Evolutionary conservation across 2,329 filamentous ascomycete species (phyloP).

Genomic region (Talaromyces sp.): DNA sequence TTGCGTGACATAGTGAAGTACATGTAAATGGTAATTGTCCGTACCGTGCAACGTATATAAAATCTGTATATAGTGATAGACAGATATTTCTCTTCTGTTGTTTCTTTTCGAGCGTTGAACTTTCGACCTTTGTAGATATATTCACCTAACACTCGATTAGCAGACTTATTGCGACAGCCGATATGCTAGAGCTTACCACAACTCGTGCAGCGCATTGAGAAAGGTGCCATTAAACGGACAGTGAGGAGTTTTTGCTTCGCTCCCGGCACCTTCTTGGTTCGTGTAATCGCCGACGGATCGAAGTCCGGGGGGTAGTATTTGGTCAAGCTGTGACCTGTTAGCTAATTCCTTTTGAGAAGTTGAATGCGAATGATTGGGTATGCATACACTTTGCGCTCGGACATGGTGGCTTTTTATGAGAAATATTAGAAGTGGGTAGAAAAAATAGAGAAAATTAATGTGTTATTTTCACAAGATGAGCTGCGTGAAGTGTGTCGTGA

Average conservation of each 20-base stretch:
- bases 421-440: not conserved
- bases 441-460: not conserved
- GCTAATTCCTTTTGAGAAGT: not conserved
- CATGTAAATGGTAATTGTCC: conserved; percentile 34
- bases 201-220: conserved; percentile 69
- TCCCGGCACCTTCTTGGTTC: conserved; percentile 31
- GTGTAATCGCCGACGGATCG: conserved; percentile 76
- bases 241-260: conserved; percentile 59
- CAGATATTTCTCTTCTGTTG: conserved; percentile 84
- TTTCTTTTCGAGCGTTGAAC: conserved; percentile 94
- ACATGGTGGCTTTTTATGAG: conserved; percentile 56
- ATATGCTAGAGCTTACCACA: conserved; percentile 23
- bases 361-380: conserved; percentile 41
- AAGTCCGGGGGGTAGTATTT: conserved; percentile 71
- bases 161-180: not conserved
- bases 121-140: conserved; percentile 92
- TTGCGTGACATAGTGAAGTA: not conserved
- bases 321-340: conserved; percentile 20
- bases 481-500: not conserved
- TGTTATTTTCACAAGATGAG: not conserved
- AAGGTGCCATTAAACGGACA: conserved; percentile 87
- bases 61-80: conserved; percentile 84
- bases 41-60: conserved; percentile 86
- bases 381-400: conserved; percentile 70
- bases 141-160: conserved; percentile 53